Percentiles rank a stretch among this genome's conserved stretches.
Conservation (phyloP, 768 basidiomycete genomes). For the Panaeolus papilionaceus region DNA sequence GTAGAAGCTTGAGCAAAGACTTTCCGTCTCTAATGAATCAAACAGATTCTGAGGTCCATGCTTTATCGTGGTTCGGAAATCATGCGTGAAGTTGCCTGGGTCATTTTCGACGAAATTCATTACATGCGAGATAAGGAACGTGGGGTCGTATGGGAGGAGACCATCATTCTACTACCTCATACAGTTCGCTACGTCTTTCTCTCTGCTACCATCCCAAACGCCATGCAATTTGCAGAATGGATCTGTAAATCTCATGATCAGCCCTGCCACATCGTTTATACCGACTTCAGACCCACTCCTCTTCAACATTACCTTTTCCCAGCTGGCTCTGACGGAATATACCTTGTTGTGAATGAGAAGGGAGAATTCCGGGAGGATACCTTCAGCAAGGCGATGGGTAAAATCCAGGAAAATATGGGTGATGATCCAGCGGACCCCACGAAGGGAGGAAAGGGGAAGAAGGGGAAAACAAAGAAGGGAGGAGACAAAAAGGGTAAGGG, state of each 20-base stretch:
- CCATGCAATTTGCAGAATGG: constrained; percentile 99
- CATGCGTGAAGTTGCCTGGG: constrained; percentile 99
- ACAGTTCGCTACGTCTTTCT: constrained; percentile 98
- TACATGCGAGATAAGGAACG: constrained; percentile 99
- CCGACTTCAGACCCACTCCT: constrained; percentile 98
- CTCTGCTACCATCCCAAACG: constrained; percentile 98
- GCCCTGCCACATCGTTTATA: constrained; percentile 99
- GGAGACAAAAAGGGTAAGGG: constrained; percentile 78
- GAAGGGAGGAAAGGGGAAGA: constrained; percentile 87
- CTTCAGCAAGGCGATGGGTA: constrained; percentile 97
- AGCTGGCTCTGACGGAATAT: constrained; percentile 95
- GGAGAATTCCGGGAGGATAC: constrained; percentile 97
- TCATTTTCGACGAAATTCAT: constrained; percentile 99
- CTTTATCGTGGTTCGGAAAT: constrained; percentile 98
- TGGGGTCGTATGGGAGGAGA: constrained; percentile 99
- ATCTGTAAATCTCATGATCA: constrained; percentile 97
- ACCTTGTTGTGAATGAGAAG: constrained; percentile 98
- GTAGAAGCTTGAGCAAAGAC: not conserved
- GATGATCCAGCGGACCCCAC: constrained; percentile 92
- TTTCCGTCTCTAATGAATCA: constrained; percentile 13
- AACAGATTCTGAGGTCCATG: constrained; percentile 96
- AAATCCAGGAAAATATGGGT: constrained; percentile 81
- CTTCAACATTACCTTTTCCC: constrained; percentile 99
- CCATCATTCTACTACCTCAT: constrained; percentile 96
- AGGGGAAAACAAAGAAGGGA: constrained; percentile 93